Conservation (phyloP, 805 yeast species). For the Starmerella gropengiesseri region DNA sequence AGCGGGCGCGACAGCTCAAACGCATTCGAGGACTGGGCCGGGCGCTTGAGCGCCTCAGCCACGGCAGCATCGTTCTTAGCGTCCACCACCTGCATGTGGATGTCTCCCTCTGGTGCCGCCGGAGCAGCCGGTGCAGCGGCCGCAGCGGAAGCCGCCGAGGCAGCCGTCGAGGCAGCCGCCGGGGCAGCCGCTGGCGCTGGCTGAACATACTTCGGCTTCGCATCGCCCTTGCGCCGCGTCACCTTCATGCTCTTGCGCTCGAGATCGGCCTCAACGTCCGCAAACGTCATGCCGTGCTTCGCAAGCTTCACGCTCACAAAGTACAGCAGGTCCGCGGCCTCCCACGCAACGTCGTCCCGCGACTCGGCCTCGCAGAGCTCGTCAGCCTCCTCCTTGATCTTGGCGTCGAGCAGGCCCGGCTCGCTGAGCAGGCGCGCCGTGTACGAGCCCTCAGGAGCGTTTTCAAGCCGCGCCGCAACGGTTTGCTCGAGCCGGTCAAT, state of each 20-base stretch:
- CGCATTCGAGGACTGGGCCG: conserved; percentile 90
- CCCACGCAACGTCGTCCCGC: conserved; percentile 77
- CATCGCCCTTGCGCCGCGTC: conserved; percentile 90
- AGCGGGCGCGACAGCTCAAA: conserved; percentile 90
- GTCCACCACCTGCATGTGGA: conserved; percentile 27
- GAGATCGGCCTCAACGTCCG: conserved; percentile 75
- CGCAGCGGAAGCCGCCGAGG: background rate
- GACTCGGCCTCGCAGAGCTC: conserved; percentile 77
- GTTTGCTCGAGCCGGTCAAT: conserved; percentile 56
- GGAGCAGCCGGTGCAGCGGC: background rate
- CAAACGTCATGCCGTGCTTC: conserved; percentile 64
- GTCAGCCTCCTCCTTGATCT: conserved; percentile 92
- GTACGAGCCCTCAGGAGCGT: conserved; percentile 90
- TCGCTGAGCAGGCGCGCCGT: conserved; percentile 81
- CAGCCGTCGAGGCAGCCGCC: background rate
- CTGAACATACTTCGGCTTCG: conserved; percentile 59
- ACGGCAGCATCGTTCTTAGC: conserved; percentile 37
- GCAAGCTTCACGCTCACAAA: conserved; percentile 56
- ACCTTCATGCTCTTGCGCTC: conserved; percentile 77
- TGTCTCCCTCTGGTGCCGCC: conserved; percentile 9
- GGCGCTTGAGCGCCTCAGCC: conserved; percentile 63
- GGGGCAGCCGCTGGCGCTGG: conserved; percentile 13
- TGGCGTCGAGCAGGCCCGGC: conserved; percentile 58
- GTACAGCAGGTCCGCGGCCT: conserved; percentile 81
- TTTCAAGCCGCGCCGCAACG: conserved; percentile 46